These are phyloP conservation scores for Albatrellus ellisii DNA, from an alignment of 768 basidiomycete species.

Conservation along the genomic window DNA sequence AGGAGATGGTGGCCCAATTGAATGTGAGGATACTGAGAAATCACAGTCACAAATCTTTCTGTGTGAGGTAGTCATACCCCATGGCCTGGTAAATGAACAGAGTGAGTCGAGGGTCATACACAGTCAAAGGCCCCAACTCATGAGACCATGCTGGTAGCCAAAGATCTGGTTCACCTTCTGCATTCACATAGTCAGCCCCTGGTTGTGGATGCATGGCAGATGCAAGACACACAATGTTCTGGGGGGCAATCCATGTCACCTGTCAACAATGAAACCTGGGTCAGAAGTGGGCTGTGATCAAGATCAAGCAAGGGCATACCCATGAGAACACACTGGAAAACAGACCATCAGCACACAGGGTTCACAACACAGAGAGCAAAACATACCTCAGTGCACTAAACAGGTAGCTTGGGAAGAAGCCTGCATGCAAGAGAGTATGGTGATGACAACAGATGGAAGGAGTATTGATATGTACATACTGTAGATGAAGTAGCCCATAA, in stretches of 20 bases:
- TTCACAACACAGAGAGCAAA: conserved; percentile 9
- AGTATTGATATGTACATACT: not conserved
- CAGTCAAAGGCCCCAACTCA: too few relatives aligned
- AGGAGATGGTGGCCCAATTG: not conserved
- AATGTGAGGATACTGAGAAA: not conserved
- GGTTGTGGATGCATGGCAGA: too few relatives aligned
- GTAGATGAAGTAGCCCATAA: conserved; percentile 15
- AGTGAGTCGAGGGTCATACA: too few relatives aligned
- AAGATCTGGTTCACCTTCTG: conserved; percentile 36
- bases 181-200: too few relatives aligned
- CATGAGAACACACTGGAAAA: conserved; percentile 26
- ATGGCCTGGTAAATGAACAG: too few relatives aligned
- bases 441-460: not conserved
- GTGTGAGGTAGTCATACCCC: not conserved
- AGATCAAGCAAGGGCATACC: too few relatives aligned
- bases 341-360: too few relatives aligned
- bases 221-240: too few relatives aligned
- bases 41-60: too few relatives aligned
- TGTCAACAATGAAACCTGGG: too few relatives aligned
- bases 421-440: not conserved
- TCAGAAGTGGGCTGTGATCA: too few relatives aligned
- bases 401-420: not conserved
- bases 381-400: conserved; percentile 24
- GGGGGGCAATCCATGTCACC: conserved; percentile 35
- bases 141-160: conserved; percentile 20